Conservation (phyloP, 2,329 filamentous ascomycete genomes). For the Talaromyces albobiverticillius region DNA sequence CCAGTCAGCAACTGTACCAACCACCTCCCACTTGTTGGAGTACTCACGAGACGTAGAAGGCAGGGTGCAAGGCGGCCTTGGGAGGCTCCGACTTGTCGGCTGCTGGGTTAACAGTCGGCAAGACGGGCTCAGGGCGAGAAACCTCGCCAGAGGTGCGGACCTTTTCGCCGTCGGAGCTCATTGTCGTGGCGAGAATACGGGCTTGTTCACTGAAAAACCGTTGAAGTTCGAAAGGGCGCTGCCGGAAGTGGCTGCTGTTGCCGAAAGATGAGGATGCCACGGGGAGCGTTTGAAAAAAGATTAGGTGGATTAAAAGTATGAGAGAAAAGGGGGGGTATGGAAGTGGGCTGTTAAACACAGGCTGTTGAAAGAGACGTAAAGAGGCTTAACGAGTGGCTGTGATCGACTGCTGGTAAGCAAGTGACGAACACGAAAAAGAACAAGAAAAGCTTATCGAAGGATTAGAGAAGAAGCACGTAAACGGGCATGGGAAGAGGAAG, state of each 20-base stretch:
- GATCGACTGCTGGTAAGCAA: conserved; percentile 21
- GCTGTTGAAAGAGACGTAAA: background rate
- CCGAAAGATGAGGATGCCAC: conserved; percentile 45
- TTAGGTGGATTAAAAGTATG: conserved; percentile 17
- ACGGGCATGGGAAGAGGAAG: conserved; percentile 11
- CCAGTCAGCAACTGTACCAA: conserved; percentile 17
- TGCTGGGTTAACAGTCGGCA: conserved; percentile 78
- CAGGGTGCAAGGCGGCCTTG: conserved; percentile 68
- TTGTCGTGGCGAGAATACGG: conserved; percentile 39
- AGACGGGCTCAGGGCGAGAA: conserved; percentile 46
- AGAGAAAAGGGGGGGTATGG: background rate
- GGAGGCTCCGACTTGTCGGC: conserved; percentile 67
- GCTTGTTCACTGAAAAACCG: conserved; percentile 44
- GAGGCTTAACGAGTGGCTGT: conserved; percentile 16
- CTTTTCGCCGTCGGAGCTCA: conserved; percentile 73
- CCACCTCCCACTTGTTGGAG: background rate
- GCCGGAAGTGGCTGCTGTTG: conserved; percentile 41
- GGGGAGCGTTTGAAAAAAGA: conserved; percentile 23
- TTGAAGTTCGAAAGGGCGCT: conserved; percentile 48
- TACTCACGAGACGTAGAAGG: conserved; percentile 73
- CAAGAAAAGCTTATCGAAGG: conserved; percentile 9
- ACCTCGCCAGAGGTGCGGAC: conserved; percentile 75
- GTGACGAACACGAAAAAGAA: conserved; percentile 21
- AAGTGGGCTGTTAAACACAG: background rate
- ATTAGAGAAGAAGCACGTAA: conserved; percentile 14